A percentile compares a stretch with the other conserved stretches of the same genome.
Evolutionary conservation across 2,329 filamentous ascomycete genomes (phyloP).

Genomic region (Claviceps lovelessii): DNA sequence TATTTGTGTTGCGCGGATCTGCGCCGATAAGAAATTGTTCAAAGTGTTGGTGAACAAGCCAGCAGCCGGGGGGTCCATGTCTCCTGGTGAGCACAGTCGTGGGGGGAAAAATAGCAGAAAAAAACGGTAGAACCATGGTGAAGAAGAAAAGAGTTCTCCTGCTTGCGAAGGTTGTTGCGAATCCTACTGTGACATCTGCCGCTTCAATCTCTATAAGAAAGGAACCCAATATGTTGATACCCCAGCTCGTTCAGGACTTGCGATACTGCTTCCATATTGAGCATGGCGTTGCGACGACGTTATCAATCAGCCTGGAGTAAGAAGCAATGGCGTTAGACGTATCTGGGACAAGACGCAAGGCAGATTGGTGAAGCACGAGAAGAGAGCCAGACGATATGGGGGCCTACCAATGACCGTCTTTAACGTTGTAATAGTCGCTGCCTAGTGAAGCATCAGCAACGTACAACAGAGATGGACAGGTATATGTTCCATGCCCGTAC

Average conservation of each 20-base stretch:
- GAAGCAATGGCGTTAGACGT: not conserved
- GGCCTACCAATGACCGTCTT: slow-evolving; percentile 51
- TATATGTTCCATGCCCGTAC: slow-evolving; percentile 7
- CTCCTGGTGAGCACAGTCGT: not conserved
- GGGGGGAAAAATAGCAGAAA: not conserved
- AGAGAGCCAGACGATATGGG: not conserved
- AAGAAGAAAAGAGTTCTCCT: slow-evolving; percentile 7
- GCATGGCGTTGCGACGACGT: slow-evolving; percentile 84
- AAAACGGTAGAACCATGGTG: not conserved
- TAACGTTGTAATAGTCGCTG: slow-evolving; percentile 87
- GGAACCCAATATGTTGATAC: slow-evolving; percentile 87
- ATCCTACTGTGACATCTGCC: slow-evolving; percentile 80
- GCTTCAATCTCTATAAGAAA: slow-evolving; percentile 86
- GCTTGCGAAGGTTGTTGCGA: slow-evolving; percentile 86
- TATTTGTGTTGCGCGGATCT: slow-evolving; percentile 81
- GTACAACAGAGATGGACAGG: not conserved
- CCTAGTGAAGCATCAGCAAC: slow-evolving; percentile 24
- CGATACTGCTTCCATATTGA: slow-evolving; percentile 81
- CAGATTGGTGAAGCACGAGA: not conserved
- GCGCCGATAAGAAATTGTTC: slow-evolving; percentile 79
- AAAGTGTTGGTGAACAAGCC: slow-evolving; percentile 88
- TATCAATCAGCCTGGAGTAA: slow-evolving; percentile 66
- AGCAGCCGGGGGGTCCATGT: slow-evolving; percentile 71
- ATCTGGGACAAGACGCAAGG: not conserved
- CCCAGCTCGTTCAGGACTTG: slow-evolving; percentile 78